Percentiles rank a stretch among this genome's conserved stretches.
Conservation (phyloP, 805 yeast genomes). For the Barnettozyma sucrosica region DNA sequence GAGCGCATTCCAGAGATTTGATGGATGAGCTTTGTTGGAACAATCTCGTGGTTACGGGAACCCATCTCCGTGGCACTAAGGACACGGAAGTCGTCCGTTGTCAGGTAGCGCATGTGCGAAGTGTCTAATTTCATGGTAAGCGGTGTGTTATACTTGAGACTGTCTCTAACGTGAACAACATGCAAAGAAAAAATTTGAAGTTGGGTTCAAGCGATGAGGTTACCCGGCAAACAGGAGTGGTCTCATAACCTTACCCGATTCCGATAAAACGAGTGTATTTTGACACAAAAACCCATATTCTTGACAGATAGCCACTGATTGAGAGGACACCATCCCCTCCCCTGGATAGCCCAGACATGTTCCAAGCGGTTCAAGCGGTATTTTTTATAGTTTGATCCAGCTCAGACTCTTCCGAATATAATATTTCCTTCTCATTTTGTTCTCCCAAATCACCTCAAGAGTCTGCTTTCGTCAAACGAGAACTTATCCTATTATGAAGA, state of each 20-base stretch:
- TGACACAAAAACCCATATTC: neutral
- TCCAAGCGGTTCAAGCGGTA: too few relatives aligned
- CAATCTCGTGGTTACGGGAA: slow-evolving; percentile 88
- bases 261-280: neutral
- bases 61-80: slow-evolving; percentile 88
- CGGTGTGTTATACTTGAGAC: neutral
- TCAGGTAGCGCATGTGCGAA: slow-evolving; percentile 86
- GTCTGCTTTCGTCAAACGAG: neutral
- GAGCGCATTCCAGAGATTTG: slow-evolving; percentile 74
- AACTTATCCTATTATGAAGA: neutral
- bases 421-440: neutral
- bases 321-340: neutral
- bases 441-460: neutral
- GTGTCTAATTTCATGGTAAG: slow-evolving; percentile 80
- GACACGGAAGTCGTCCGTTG: slow-evolving; percentile 85
- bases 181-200: neutral
- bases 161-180: too few relatives aligned
- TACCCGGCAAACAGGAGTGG: neutral
- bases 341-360: neutral
- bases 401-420: too few relatives aligned
- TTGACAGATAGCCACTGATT: neutral
- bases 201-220: neutral
- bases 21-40: slow-evolving; percentile 81
- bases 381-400: too few relatives aligned
- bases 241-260: neutral